phyloP scores from a whole-genome alignment of 2,329 filamentous ascomycete genomes.

The Grosmannia huntii region DNA sequence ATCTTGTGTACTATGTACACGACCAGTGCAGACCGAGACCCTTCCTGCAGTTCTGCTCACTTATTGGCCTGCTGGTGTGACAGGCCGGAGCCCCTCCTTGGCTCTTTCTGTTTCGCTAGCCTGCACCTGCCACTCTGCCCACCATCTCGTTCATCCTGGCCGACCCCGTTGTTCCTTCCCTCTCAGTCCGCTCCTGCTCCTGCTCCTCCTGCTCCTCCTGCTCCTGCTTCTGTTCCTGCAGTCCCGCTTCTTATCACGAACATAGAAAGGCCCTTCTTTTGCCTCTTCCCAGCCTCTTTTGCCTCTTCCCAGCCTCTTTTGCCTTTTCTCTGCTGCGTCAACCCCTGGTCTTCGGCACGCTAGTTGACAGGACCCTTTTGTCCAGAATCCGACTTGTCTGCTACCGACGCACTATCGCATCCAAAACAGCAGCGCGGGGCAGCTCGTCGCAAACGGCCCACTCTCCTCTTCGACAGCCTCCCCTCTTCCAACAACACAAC shows the following conservation, averaged over 20 bases:
- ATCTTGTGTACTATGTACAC: not conserved
- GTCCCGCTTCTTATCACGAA: not conserved
- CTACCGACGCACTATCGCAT: conserved; percentile 4
- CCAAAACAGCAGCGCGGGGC: conserved; percentile 10
- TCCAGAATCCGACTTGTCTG: not conserved
- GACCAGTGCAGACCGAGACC: not conserved
- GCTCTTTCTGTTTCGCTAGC: not conserved
- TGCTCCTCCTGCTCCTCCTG: not conserved
- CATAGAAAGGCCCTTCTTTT: not conserved
- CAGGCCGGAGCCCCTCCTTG: not conserved
- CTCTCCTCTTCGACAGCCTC: not conserved
- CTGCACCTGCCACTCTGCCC: not conserved
- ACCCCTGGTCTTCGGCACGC: not conserved
- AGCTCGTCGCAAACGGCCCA: conserved; percentile 6
- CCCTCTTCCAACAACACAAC: not conserved
- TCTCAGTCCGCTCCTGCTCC: not conserved
- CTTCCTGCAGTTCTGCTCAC: not conserved
- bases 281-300: not conserved
- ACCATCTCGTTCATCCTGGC: not conserved
- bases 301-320: not conserved
- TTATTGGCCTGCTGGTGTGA: conserved; percentile 2
- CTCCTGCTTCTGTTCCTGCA: not conserved
- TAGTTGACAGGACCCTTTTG: not conserved
- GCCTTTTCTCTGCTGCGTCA: too few species aligned
- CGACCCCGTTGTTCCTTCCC: not conserved